Conservation (phyloP, 768 basidiomycete genomes). For the Suillus ampliporus region DNA sequence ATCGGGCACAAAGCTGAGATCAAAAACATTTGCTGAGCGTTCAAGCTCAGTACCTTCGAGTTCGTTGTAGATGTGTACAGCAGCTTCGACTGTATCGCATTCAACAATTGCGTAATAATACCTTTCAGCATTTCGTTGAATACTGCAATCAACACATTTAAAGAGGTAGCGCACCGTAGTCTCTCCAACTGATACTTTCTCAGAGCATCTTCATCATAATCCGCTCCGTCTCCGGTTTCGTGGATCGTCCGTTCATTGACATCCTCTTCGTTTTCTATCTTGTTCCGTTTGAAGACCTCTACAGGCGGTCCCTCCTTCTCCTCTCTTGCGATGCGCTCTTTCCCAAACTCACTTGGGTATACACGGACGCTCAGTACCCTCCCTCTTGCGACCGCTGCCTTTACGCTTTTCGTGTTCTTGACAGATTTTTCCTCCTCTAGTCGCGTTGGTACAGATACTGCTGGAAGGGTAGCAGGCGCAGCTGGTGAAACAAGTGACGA, state of each 20-base stretch:
- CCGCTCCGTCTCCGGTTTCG: conserved; percentile 70
- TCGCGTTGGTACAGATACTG: conserved; percentile 25
- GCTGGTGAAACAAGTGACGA: conserved; percentile 79
- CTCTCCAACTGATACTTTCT: conserved; percentile 93
- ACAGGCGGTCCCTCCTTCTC: conserved; percentile 89
- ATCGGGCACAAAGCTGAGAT: conserved; percentile 92
- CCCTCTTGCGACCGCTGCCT: conserved; percentile 53
- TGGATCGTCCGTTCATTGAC: conserved; percentile 69
- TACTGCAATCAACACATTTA: background rate
- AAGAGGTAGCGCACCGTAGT: conserved; percentile 63
- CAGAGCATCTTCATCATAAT: conserved; percentile 88
- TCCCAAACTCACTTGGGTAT: conserved; percentile 95
- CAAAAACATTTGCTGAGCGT: conserved; percentile 94
- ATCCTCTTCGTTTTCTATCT: conserved; percentile 53
- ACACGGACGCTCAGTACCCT: conserved; percentile 78
- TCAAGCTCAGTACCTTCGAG: conserved; percentile 96
- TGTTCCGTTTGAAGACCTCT: conserved; percentile 75
- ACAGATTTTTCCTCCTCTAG: conserved; percentile 19
- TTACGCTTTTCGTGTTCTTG: conserved; percentile 17
- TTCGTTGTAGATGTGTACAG: conserved; percentile 81
- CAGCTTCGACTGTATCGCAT: conserved; percentile 79
- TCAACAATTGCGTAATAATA: conserved; percentile 96
- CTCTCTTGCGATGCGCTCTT: conserved; percentile 82
- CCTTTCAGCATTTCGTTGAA: conserved; percentile 45
- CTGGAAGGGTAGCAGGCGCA: conserved; percentile 46